phyloP scores from a whole-genome alignment of 1,284 basidiomycete species.

The Marasmius sp. region DNA sequence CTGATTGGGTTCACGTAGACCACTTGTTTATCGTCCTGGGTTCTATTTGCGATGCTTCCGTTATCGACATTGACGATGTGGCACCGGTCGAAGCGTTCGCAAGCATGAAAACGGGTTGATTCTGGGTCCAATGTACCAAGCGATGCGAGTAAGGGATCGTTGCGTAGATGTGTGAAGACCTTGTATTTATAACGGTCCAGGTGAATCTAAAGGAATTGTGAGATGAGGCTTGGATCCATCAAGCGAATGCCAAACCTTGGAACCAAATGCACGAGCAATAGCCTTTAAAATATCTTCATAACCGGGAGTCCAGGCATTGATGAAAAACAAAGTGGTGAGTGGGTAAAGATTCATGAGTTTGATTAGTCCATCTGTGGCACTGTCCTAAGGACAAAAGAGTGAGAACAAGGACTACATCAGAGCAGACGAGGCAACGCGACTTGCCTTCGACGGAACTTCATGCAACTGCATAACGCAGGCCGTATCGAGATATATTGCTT shows the following conservation, averaged over 20 bases:
- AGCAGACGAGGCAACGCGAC: conserved; percentile 5
- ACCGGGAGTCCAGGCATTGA: conserved; percentile 94
- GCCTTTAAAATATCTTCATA: conserved; percentile 85
- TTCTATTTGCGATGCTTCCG: conserved; percentile 3
- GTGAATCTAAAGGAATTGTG: conserved; percentile 61
- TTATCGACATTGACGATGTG: conserved; percentile 51
- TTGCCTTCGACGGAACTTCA: conserved; percentile 74
- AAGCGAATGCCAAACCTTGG: conserved; percentile 41
- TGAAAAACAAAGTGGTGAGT: conserved; percentile 71
- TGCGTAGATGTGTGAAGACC: conserved; percentile 55
- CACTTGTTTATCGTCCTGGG: conserved; percentile 47
- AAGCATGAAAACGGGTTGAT: conserved; percentile 85
- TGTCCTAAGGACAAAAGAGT: conserved; percentile 41
- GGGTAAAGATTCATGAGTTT: conserved; percentile 72
- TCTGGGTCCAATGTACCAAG: conserved; percentile 64
- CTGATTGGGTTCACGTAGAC: conserved; percentile 77
- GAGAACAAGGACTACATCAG: neutral
- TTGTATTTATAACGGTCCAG: conserved; percentile 84
- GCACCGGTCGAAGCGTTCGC: conserved; percentile 82
- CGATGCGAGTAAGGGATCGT: conserved; percentile 62
- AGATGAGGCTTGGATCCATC: neutral
- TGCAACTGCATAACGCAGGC: conserved; percentile 61
- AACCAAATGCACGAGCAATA: conserved; percentile 62
- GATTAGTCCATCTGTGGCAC: conserved; percentile 68
- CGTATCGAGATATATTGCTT: conserved; percentile 89